These are phyloP conservation scores for Euphorbia pulcherrima DNA, from an alignment of 345 rosid species.

Conservation along the genomic window DNA sequence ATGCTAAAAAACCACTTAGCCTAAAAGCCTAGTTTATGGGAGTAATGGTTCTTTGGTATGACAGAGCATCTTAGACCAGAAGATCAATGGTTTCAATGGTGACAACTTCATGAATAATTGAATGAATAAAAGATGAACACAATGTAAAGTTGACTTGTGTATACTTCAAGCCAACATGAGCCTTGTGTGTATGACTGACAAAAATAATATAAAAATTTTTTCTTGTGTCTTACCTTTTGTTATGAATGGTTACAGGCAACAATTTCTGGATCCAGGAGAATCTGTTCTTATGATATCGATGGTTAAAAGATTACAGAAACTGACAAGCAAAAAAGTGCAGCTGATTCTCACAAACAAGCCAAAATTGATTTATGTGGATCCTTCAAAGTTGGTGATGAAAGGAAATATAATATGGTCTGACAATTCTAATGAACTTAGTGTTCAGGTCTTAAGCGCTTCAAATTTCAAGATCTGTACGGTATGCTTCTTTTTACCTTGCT, in stretches of 20 bases:
- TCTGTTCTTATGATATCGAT: constrained; percentile 91
- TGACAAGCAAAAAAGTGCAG: constrained; percentile 95
- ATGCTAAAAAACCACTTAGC: no score
- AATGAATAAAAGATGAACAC: no score
- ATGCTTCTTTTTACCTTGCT: constrained; percentile 14
- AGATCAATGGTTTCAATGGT: no score
- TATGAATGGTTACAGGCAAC: constrained; percentile 64
- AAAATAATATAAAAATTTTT: no score
- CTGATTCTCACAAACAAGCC: constrained; percentile 95
- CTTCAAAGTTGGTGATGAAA: constrained; percentile 71
- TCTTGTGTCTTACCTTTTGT: neutral
- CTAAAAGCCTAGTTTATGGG: no score
- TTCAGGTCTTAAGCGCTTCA: constrained; percentile 77
- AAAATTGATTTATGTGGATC: constrained; percentile 80
- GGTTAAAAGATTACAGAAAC: constrained; percentile 85
- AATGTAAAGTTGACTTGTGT: no score
- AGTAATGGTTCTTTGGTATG: no score
- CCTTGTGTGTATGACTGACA: no score
- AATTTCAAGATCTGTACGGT: constrained; percentile 92
- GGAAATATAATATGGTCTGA: constrained; percentile 88
- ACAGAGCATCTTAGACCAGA: no score
- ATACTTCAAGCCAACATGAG: no score
- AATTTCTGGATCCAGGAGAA: constrained; percentile 91
- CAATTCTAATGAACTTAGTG: constrained; percentile 73
- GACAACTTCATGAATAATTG: no score